These are phyloP conservation scores for Pythium aphanidermatum DNA, from an alignment of 352 stramenopile species.

Conservation along the genomic window DNA sequence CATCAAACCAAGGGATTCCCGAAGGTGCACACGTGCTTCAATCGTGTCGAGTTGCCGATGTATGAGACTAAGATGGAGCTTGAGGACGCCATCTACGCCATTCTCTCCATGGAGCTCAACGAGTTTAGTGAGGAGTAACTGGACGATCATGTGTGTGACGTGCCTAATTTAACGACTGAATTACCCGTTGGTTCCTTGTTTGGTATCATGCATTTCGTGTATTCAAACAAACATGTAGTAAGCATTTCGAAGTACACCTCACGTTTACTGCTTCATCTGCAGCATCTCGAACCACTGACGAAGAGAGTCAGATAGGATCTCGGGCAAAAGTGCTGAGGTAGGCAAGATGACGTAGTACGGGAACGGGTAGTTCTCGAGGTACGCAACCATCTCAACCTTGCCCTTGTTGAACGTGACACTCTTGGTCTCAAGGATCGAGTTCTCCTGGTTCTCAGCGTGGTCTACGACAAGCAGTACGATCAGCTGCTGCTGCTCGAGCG, in stretches of 20 bases:
- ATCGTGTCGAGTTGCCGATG: constrained; percentile 73
- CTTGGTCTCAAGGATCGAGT: constrained; percentile 98
- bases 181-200: constrained; percentile 1
- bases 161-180: no score
- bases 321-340: constrained; percentile 93
- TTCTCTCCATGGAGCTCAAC: constrained; percentile 95
- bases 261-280: constrained; percentile 44
- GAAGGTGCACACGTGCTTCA: constrained; percentile 81
- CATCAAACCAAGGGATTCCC: constrained; percentile 63
- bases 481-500: constrained; percentile 96
- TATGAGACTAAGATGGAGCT: constrained; percentile 87
- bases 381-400: constrained; percentile 95
- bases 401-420: constrained; percentile 95
- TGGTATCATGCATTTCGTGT: not conserved
- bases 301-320: constrained; percentile 98
- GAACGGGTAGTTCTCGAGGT: constrained; percentile 99
- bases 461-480: constrained; percentile 98
- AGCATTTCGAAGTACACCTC: no score
- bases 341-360: constrained; percentile 99
- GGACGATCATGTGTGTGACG: not conserved
- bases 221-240: no score
- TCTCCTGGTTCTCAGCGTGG: constrained; percentile 58
- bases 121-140: constrained; percentile 89
- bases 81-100: constrained; percentile 91
- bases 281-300: constrained; percentile 99